A percentile compares a stretch with the other conserved stretches of the same genome.
These are phyloP conservation scores for Daucus carota DNA, from an alignment of 129 eudicot genomes.

Conservation along the genomic window DNA sequence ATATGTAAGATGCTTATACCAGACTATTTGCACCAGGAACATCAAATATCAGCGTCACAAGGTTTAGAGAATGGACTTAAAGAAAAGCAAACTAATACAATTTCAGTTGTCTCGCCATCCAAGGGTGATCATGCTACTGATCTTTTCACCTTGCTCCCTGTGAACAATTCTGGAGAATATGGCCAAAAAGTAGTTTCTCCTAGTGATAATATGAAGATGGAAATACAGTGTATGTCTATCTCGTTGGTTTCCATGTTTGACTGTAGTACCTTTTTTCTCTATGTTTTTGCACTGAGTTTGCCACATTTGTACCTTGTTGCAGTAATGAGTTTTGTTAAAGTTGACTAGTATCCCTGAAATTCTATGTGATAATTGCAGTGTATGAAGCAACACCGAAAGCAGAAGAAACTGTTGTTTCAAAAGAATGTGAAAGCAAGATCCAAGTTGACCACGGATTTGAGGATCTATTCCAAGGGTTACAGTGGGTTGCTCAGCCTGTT, in stretches of 20 bases:
- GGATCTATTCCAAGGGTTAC: conserved; percentile 44
- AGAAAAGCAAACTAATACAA: conserved; percentile 13
- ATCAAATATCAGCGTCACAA: conserved; percentile 5
- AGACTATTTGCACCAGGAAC: conserved; percentile 23
- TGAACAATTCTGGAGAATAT: conserved; percentile 16
- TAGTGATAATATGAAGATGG: conserved; percentile 22
- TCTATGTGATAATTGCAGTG: conserved; percentile 22
- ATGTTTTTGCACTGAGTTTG: not conserved
- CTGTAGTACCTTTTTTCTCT: not conserved
- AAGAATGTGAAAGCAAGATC: conserved; percentile 23
- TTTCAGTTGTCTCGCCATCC: conserved; percentile 16
- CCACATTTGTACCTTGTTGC: not conserved
- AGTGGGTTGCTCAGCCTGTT: conserved; percentile 30
- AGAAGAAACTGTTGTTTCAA: conserved; percentile 20
- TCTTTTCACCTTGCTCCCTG: conserved; percentile 34
- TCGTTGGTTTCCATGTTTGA: not conserved
- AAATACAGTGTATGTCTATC: conserved; percentile 29
- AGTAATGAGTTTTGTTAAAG: not conserved
- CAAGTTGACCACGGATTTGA: conserved; percentile 35
- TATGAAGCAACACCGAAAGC: conserved; percentile 14
- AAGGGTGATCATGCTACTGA: conserved; percentile 43
- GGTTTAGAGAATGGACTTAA: conserved; percentile 11
- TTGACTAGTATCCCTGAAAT: not conserved
- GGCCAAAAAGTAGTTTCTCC: conserved; percentile 13
- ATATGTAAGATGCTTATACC: conserved; percentile 4